phyloP scores from a whole-genome alignment of 257 asterid genomes.

The Ophiorrhiza pumila region DNA sequence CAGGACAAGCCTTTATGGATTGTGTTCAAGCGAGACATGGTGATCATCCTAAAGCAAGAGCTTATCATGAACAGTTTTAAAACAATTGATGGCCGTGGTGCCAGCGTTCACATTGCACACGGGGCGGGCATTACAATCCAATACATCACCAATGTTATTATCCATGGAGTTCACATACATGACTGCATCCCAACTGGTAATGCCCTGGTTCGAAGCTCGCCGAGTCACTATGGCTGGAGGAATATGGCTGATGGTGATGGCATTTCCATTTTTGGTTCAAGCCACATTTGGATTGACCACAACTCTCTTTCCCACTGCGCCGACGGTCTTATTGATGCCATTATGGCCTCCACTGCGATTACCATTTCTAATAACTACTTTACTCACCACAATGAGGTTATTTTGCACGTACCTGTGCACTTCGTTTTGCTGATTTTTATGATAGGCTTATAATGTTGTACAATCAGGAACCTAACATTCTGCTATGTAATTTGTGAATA shows the following conservation, averaged over 20 bases:
- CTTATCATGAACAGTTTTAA: constrained; percentile 84
- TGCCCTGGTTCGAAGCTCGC: constrained; percentile 85
- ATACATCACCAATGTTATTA: constrained; percentile 65
- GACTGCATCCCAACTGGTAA: constrained; percentile 71
- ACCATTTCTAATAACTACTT: constrained; percentile 83
- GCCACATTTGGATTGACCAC: constrained; percentile 87
- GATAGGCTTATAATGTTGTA: neutral
- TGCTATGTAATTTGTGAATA: constrained; percentile 5
- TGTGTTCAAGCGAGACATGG: constrained; percentile 77
- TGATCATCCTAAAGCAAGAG: constrained; percentile 68
- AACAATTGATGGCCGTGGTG: constrained; percentile 87
- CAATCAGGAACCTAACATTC: neutral
- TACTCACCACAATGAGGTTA: constrained; percentile 85
- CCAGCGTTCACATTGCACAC: constrained; percentile 66
- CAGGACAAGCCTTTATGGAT: constrained; percentile 85
- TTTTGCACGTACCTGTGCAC: neutral
- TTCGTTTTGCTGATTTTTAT: neutral
- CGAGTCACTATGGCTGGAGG: constrained; percentile 75
- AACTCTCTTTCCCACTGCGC: constrained; percentile 73
- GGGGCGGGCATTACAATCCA: constrained; percentile 76
- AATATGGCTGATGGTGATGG: constrained; percentile 93
- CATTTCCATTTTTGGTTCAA: constrained; percentile 65
- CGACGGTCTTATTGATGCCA: constrained; percentile 83
- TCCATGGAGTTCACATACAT: constrained; percentile 80
- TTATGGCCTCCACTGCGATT: constrained; percentile 86